Conservation (phyloP, 495 filamentous ascomycete genomes). For the Aspergillus saccharolyticus region DNA sequence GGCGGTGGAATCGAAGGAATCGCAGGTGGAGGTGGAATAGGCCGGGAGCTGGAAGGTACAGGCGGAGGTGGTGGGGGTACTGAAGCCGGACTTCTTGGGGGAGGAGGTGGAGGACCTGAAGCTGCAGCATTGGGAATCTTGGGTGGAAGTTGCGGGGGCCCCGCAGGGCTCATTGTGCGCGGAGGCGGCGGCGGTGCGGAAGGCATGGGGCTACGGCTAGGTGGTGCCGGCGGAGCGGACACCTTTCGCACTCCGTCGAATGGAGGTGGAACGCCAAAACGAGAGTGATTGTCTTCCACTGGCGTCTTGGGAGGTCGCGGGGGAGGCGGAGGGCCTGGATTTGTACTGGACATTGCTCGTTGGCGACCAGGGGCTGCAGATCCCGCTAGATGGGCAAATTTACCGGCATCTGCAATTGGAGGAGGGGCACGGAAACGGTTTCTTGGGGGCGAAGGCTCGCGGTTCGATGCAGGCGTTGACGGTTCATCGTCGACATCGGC, state of each 20-base stretch:
- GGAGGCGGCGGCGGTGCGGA: conserved; percentile 62
- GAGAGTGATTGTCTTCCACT: conserved; percentile 60
- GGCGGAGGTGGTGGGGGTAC: conserved; percentile 48
- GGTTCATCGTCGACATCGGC: conserved; percentile 49
- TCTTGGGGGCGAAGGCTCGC: conserved; percentile 46
- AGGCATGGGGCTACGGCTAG: conserved; percentile 54
- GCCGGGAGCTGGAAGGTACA: conserved; percentile 29
- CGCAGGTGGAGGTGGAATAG: conserved; percentile 30
- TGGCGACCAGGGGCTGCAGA: conserved; percentile 50
- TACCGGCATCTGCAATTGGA: conserved; percentile 80
- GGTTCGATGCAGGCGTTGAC: conserved; percentile 43
- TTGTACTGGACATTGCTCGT: conserved; percentile 54
- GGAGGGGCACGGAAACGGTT: conserved; percentile 74
- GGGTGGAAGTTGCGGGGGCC: conserved; percentile 64
- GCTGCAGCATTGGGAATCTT: conserved; percentile 53
- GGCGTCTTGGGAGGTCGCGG: conserved; percentile 85
- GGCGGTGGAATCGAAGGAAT: conserved; percentile 21
- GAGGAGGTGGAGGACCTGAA: conserved; percentile 55
- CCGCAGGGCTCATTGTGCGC: conserved; percentile 50
- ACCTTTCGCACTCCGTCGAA: conserved; percentile 65
- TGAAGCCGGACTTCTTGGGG: conserved; percentile 45
- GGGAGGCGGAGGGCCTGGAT: conserved; percentile 74
- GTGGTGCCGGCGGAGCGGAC: conserved; percentile 68
- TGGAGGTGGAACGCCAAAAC: conserved; percentile 76
- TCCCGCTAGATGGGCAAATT: conserved; percentile 56